Percentiles rank a stretch among this genome's conserved stretches.
Conservation (phyloP, 306 rosid species). For the Alnus rubra region DNA sequence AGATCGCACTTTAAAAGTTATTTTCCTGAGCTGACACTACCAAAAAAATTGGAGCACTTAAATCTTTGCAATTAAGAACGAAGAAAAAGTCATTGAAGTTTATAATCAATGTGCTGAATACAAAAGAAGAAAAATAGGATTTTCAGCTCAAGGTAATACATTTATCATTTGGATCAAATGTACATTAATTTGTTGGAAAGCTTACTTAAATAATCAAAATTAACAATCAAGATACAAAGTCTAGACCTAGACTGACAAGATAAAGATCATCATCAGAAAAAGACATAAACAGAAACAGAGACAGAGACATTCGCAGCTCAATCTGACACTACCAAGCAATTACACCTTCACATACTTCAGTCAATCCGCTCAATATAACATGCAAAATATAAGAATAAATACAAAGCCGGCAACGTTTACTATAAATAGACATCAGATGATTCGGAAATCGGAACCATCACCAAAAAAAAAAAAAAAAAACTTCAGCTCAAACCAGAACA, state of each 20-base stretch:
- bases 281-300: too few relatives aligned
- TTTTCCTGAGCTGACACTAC: neutral
- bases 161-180: too few relatives aligned
- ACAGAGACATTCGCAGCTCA: neutral
- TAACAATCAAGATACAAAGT: too few relatives aligned
- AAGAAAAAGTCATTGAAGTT: neutral
- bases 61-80: neutral
- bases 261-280: too few relatives aligned
- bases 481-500: too few relatives aligned
- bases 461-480: neutral
- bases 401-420: neutral
- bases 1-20: neutral
- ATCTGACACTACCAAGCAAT: conserved; percentile 18
- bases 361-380: conserved; percentile 2
- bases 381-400: neutral
- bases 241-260: too few relatives aligned
- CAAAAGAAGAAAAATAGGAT: too few relatives aligned
- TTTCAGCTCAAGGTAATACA: too few relatives aligned
- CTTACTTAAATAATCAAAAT: too few relatives aligned
- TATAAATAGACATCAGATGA: too few relatives aligned
- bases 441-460: neutral
- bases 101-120: neutral
- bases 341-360: conserved; percentile 5
- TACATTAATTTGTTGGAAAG: too few relatives aligned
- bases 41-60: neutral